phyloP scores from a whole-genome alignment of 2,329 filamentous ascomycete genomes.

The Trichoderma sp. region DNA sequence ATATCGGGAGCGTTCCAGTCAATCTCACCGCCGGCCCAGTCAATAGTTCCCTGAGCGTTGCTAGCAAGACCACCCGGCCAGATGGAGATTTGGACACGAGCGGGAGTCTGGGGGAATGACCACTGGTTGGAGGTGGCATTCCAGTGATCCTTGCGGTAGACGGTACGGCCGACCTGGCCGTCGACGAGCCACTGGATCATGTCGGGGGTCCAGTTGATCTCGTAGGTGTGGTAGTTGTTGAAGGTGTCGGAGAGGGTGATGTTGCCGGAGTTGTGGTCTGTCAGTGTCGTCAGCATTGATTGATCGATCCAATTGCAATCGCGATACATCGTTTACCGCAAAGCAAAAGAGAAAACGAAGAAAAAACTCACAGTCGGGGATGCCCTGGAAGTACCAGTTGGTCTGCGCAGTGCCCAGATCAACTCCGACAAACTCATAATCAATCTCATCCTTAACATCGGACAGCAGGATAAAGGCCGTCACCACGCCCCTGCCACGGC shows the following conservation, averaged over 20 bases:
- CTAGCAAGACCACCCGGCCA: constrained; percentile 84
- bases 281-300: background rate
- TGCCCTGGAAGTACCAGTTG: constrained; percentile 96
- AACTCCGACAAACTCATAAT: constrained; percentile 88
- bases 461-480: constrained; percentile 94
- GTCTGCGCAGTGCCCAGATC: constrained; percentile 78
- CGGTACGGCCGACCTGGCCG: constrained; percentile 69
- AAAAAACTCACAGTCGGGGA: constrained; percentile 68
- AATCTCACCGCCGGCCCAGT: constrained; percentile 88
- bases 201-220: constrained; percentile 89
- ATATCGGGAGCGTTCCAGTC: constrained; percentile 80
- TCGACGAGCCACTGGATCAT: constrained; percentile 83
- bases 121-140: constrained; percentile 79
- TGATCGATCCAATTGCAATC: background rate
- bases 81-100: constrained; percentile 87
- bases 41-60: constrained; percentile 80
- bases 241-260: constrained; percentile 68
- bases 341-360: too few relatives aligned
- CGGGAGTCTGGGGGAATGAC: constrained; percentile 85
- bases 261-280: constrained; percentile 74
- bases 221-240: constrained; percentile 79
- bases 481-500: constrained; percentile 83
- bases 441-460: constrained; percentile 96
- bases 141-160: constrained; percentile 77
- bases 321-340: background rate